These are phyloP conservation scores for Kurtzmaniella natalensis DNA, from an alignment of 1,139 yeast genomes.

Conservation along the genomic window DNA sequence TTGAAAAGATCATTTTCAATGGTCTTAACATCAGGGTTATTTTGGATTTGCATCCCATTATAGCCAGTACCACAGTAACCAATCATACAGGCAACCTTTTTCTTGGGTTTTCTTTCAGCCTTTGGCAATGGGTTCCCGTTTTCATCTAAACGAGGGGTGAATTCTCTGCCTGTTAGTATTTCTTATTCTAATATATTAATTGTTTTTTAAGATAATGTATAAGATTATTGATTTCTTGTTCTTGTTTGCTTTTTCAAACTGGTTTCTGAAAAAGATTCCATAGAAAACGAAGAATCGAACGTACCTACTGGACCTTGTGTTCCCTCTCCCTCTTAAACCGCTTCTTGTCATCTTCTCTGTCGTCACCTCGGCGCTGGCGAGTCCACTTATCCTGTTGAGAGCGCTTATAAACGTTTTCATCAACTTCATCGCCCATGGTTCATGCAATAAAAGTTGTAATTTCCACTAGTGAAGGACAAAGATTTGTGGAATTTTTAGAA, in stretches of 20 bases:
- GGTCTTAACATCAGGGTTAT: slow-evolving; percentile 82
- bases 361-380: slow-evolving; percentile 30
- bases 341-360: slow-evolving; percentile 28
- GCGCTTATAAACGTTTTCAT: slow-evolving; percentile 31
- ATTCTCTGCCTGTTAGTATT: slow-evolving; percentile 26
- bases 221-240: too few relatives aligned
- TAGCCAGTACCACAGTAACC: slow-evolving; percentile 99
- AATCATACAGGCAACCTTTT: slow-evolving; percentile 85
- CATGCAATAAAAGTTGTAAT: too few relatives aligned
- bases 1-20: slow-evolving; percentile 87
- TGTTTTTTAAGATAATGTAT: too few relatives aligned
- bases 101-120: slow-evolving; percentile 71
- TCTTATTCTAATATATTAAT: too few relatives aligned
- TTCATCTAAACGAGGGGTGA: slow-evolving; percentile 48
- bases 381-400: slow-evolving; percentile 43
- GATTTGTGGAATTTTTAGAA: not conserved
- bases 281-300: too few relatives aligned
- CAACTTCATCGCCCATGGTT: slow-evolving; percentile 12
- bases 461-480: not conserved
- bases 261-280: too few relatives aligned
- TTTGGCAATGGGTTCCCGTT: slow-evolving; percentile 56
- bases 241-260: too few relatives aligned
- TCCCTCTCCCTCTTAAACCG: slow-evolving; percentile 25
- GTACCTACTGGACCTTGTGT: slow-evolving; percentile 48
- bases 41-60: slow-evolving; percentile 88